phyloP scores from a whole-genome alignment of 768 basidiomycete genomes.

The Candolleomyces eurysporus region DNA sequence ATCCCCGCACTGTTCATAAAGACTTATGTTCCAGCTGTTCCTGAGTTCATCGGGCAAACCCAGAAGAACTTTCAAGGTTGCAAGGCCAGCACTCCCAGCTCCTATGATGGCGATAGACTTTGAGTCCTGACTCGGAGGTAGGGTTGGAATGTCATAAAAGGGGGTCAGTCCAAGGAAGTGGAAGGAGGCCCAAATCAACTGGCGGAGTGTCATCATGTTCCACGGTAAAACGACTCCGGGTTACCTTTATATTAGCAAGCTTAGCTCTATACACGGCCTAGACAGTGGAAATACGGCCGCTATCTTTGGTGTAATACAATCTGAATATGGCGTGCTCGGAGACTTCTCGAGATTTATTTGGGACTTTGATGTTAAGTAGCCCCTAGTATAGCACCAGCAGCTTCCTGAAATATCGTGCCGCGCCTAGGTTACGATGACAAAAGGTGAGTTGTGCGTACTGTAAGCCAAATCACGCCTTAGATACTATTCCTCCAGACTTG shows the following conservation, averaged over 20 bases:
- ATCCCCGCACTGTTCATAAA: conserved; percentile 51
- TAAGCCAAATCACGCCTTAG: conserved; percentile 47
- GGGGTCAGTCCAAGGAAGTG: background rate
- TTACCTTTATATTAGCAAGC: too few relatives aligned
- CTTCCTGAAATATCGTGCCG: too few relatives aligned
- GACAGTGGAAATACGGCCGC: too few relatives aligned
- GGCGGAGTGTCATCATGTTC: conserved; percentile 15
- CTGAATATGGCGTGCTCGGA: conserved; percentile 23
- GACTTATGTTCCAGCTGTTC: conserved; percentile 42
- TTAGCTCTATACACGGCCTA: too few relatives aligned
- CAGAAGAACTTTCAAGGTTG: conserved; percentile 47
- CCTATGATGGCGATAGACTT: conserved; percentile 60
- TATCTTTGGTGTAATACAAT: conserved; percentile 10
- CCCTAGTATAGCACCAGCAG: background rate
- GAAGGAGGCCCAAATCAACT: conserved; percentile 1
- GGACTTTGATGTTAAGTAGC: background rate
- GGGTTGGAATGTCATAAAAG: background rate
- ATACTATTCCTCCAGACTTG: conserved; percentile 75
- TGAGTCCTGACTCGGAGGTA: conserved; percentile 7
- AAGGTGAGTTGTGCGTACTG: background rate
- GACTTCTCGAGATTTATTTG: background rate
- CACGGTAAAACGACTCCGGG: conserved; percentile 17
- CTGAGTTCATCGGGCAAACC: conserved; percentile 42
- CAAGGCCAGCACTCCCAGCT: conserved; percentile 55
- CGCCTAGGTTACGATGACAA: conserved; percentile 11